Percentiles rank a stretch among this genome's conserved stretches.
These are phyloP conservation scores for Russula olivacea DNA, from an alignment of 768 basidiomycete species.

Conservation along the genomic window DNA sequence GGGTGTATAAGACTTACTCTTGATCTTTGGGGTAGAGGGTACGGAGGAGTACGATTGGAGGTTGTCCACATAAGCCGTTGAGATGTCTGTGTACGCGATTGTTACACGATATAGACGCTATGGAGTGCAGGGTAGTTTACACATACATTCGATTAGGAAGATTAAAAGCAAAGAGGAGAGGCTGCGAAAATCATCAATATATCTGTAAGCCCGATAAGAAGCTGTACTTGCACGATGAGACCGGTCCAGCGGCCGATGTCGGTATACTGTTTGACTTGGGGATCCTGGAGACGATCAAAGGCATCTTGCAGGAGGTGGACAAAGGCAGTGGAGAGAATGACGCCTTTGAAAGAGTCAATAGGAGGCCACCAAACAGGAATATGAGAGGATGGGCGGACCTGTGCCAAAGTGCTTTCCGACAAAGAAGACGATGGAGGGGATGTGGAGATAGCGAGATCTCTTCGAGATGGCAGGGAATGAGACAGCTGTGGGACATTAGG, in stretches of 20 bases:
- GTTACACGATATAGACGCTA: neutral
- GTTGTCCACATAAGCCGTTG: conserved; percentile 67
- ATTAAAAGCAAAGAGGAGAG: conserved; percentile 61
- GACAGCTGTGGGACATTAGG: conserved; percentile 41
- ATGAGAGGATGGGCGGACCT: conserved; percentile 1
- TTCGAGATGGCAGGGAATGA: conserved; percentile 67
- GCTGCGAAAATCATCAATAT: conserved; percentile 33
- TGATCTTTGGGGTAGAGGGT: conserved; percentile 28
- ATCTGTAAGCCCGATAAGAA: conserved; percentile 17
- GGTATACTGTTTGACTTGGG: conserved; percentile 38
- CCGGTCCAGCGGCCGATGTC: conserved; percentile 56
- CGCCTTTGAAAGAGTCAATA: conserved; percentile 39
- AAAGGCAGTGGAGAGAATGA: conserved; percentile 79
- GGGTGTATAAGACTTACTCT: conserved; percentile 5
- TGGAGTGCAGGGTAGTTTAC: neutral
- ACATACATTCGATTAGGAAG: conserved; percentile 74
- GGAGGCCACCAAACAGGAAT: neutral
- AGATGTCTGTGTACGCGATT: conserved; percentile 45
- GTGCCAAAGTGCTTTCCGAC: conserved; percentile 88
- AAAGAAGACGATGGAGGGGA: conserved; percentile 69
- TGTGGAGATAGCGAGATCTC: conserved; percentile 45
- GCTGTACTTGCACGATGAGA: conserved; percentile 56
- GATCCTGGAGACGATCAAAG: conserved; percentile 52
- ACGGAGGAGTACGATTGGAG: conserved; percentile 56
- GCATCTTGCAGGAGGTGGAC: conserved; percentile 76